Evolutionary conservation across 225 moss, liverwort and hornwort species (phyloP).

Genomic region (Sphagnum tenellum): DNA sequence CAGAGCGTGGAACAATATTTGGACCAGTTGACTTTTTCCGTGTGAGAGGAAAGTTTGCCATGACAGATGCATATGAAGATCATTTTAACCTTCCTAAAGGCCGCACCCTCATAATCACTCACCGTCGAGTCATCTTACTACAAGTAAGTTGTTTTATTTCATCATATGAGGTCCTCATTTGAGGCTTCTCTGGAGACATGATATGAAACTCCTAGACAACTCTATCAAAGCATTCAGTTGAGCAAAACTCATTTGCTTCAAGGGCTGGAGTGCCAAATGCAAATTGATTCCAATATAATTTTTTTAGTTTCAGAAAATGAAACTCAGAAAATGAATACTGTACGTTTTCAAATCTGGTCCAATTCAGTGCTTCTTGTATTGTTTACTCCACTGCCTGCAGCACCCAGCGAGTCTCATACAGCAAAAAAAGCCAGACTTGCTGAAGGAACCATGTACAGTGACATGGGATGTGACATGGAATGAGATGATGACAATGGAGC

Average conservation of each 20-base stretch:
- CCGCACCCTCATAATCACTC: slow-evolving; percentile 89
- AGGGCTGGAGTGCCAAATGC: too few relatives aligned
- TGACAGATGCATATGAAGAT: slow-evolving; percentile 98
- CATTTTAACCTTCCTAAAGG: slow-evolving; percentile 96
- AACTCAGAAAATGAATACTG: too few relatives aligned
- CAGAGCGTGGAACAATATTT: slow-evolving; percentile 90
- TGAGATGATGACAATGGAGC: slow-evolving; percentile 70
- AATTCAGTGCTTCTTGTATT: too few relatives aligned
- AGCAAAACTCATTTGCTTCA: too few relatives aligned
- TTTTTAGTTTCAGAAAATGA: too few relatives aligned
- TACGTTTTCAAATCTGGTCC: too few relatives aligned
- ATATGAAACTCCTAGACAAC: too few relatives aligned
- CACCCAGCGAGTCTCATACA: slow-evolving; percentile 87
- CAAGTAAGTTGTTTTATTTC: slow-evolving; percentile 30
- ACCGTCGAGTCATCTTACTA: slow-evolving; percentile 85
- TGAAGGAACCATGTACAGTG: slow-evolving; percentile 88
- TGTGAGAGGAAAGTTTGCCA: slow-evolving; percentile 94
- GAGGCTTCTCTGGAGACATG: too few relatives aligned
- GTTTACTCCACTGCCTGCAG: slow-evolving; percentile 30
- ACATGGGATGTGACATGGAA: slow-evolving; percentile 95
- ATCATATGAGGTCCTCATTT: too few relatives aligned
- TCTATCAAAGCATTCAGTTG: too few relatives aligned
- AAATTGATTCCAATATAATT: too few relatives aligned
- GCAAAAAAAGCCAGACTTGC: slow-evolving; percentile 87
- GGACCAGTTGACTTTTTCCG: slow-evolving; percentile 92